A percentile compares a stretch with the other conserved stretches of the same genome.
phyloP scores from a whole-genome alignment of 1,284 basidiomycete genomes.

The Cryptococcus floricola region DNA sequence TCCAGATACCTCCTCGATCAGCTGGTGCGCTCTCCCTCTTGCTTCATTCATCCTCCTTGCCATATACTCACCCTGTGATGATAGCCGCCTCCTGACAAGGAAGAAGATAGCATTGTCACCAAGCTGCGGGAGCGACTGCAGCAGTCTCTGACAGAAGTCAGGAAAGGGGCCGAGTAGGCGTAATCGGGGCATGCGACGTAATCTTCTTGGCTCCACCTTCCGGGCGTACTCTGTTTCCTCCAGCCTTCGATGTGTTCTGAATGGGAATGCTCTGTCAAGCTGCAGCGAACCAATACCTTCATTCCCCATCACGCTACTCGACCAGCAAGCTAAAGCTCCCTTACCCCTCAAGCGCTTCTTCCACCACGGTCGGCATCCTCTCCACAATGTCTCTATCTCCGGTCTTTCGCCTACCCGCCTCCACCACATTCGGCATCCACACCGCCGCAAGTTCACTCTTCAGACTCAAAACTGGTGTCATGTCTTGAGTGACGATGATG shows the following conservation, averaged over 20 bases:
- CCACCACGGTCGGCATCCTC: too few relatives aligned
- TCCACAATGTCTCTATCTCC: too few relatives aligned
- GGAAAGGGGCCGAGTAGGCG: conserved; percentile 35
- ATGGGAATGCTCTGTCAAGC: background rate
- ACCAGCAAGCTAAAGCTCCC: too few relatives aligned
- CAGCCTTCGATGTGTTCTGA: background rate
- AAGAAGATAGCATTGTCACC: conserved; percentile 35
- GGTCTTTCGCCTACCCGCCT: too few relatives aligned
- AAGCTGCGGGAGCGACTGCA: conserved; percentile 37
- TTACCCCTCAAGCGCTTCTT: too few relatives aligned
- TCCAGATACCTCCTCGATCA: conserved; percentile 44
- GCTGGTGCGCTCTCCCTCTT: conserved; percentile 21
- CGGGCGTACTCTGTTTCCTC: background rate
- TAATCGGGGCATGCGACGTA: background rate
- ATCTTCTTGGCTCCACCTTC: background rate
- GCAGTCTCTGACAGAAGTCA: conserved; percentile 33
- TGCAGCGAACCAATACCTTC: background rate
- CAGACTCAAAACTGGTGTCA: too few relatives aligned
- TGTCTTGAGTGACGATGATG: too few relatives aligned
- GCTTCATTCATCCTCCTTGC: background rate
- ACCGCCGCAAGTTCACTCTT: too few relatives aligned
- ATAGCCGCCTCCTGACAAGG: conserved; percentile 39
- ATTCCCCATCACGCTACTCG: too few relatives aligned
- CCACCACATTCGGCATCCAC: too few relatives aligned
- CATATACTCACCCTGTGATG: background rate